Conservation (phyloP, 192 early-diverging fungal genomes). For the Coemansia erecta region DNA sequence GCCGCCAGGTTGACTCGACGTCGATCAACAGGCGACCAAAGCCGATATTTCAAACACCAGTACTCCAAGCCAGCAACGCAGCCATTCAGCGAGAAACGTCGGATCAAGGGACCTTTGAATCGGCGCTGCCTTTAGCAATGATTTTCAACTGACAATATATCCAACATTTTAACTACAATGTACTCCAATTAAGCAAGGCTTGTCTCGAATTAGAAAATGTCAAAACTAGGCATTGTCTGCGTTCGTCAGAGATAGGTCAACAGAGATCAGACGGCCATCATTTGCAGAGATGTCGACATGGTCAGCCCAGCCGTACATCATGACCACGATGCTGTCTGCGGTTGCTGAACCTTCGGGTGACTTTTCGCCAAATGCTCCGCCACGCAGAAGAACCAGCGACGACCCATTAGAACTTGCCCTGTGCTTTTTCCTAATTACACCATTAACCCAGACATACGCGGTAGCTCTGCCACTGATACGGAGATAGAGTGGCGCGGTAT, state of each 20-base stretch:
- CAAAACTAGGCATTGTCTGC: too few relatives aligned
- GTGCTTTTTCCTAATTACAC: slow-evolving; percentile 66
- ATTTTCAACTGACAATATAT: too few relatives aligned
- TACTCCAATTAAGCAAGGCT: background rate
- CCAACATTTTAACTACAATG: too few relatives aligned
- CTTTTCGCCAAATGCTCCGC: slow-evolving; percentile 7
- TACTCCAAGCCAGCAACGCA: background rate
- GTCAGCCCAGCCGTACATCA: slow-evolving; percentile 50
- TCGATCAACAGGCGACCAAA: too few relatives aligned
- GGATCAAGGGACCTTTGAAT: too few relatives aligned
- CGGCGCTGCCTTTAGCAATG: too few relatives aligned
- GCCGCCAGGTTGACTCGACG: too few relatives aligned
- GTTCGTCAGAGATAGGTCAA: slow-evolving; percentile 28
- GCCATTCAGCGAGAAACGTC: background rate
- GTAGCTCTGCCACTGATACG: slow-evolving; percentile 66
- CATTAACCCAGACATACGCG: slow-evolving; percentile 68
- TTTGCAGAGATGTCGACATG: slow-evolving; percentile 13
- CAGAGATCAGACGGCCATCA: slow-evolving; percentile 9
- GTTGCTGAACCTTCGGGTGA: background rate
- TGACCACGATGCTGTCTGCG: slow-evolving; percentile 22
- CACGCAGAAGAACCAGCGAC: slow-evolving; percentile 20
- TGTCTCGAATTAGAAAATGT: too few relatives aligned
- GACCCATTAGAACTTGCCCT: slow-evolving; percentile 54
- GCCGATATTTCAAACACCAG: background rate
- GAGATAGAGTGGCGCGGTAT: slow-evolving; percentile 61